These are phyloP conservation scores for Deinandra increscens DNA, from an alignment of 129 eudicot species.

Conservation along the genomic window DNA sequence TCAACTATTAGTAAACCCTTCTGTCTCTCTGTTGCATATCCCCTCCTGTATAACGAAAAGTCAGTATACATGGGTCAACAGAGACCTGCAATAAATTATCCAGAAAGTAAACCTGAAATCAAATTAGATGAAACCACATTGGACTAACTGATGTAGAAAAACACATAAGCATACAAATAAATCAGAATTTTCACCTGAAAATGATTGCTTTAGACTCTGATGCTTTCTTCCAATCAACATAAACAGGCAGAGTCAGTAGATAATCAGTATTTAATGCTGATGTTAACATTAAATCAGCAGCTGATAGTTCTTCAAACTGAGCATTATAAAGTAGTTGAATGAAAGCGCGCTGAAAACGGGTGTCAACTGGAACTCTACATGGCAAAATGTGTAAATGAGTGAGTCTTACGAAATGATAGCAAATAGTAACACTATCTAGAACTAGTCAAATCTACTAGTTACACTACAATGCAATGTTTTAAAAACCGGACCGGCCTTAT, in stretches of 20 bases:
- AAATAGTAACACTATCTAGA: background rate
- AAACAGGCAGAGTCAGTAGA: conserved; percentile 88
- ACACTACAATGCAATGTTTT: background rate
- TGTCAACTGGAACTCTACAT: conserved; percentile 58
- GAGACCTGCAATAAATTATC: conserved; percentile 39
- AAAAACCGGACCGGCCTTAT: too few species aligned
- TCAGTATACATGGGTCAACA: conserved; percentile 36
- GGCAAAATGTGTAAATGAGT: conserved; percentile 25
- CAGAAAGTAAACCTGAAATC: conserved; percentile 29
- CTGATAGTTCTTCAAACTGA: conserved; percentile 88
- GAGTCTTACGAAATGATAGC: conserved; percentile 20
- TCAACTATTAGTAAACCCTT: conserved; percentile 77
- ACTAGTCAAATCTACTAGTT: background rate
- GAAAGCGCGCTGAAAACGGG: conserved; percentile 84
- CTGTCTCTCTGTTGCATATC: conserved; percentile 88
- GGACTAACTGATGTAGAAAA: background rate
- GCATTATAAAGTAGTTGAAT: conserved; percentile 81
- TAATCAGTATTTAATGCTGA: conserved; percentile 89
- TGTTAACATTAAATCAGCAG: conserved; percentile 80
- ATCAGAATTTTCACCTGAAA: conserved; percentile 55
- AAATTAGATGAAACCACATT: conserved; percentile 8
- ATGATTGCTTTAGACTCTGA: conserved; percentile 82
- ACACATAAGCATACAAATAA: conserved; percentile 12
- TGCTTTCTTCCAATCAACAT: conserved; percentile 92
- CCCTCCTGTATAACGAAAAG: conserved; percentile 72